Evolutionary conservation across 306 rosid species (phyloP).

Genomic region (Corylus americana): DNA sequence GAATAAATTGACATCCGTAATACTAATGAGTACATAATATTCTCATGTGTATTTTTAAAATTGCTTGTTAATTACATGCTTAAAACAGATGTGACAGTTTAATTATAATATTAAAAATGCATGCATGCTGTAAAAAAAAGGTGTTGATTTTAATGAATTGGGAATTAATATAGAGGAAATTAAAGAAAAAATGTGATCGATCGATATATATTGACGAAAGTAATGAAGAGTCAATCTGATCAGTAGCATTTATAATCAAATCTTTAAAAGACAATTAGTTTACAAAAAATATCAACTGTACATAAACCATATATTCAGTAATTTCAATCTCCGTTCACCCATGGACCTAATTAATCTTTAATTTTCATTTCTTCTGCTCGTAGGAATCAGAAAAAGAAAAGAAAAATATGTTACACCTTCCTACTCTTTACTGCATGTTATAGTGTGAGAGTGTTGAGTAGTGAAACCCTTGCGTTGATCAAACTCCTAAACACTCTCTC

Average conservation of each 20-base stretch:
- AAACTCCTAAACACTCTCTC: slow-evolving; percentile 65
- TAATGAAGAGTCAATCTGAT: too few relatives aligned
- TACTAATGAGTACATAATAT: too few relatives aligned
- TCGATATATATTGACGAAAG: background rate
- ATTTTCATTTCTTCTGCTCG: slow-evolving; percentile 1
- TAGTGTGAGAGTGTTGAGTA: slow-evolving; percentile 60
- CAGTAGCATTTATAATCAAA: background rate
- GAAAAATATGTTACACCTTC: background rate
- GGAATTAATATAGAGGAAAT: too few relatives aligned
- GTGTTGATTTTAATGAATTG: too few relatives aligned
- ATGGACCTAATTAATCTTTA: background rate
- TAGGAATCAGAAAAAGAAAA: background rate
- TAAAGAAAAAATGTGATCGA: too few relatives aligned
- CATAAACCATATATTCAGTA: background rate
- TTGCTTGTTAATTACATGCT: too few relatives aligned
- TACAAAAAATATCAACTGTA: background rate
- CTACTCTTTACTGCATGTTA: slow-evolving; percentile 3
- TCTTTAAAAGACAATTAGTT: background rate
- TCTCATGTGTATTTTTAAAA: too few relatives aligned
- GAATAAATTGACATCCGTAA: too few relatives aligned
- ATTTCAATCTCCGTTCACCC: slow-evolving; percentile 12
- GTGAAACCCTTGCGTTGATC: slow-evolving; percentile 63
- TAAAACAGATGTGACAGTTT: too few relatives aligned
- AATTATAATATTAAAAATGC: too few relatives aligned
- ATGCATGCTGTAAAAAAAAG: too few relatives aligned